A percentile compares a stretch with the other conserved stretches of the same genome.
Conservation (phyloP, 1,284 basidiomycete species). For the Veloboletus limbatus region DNA sequence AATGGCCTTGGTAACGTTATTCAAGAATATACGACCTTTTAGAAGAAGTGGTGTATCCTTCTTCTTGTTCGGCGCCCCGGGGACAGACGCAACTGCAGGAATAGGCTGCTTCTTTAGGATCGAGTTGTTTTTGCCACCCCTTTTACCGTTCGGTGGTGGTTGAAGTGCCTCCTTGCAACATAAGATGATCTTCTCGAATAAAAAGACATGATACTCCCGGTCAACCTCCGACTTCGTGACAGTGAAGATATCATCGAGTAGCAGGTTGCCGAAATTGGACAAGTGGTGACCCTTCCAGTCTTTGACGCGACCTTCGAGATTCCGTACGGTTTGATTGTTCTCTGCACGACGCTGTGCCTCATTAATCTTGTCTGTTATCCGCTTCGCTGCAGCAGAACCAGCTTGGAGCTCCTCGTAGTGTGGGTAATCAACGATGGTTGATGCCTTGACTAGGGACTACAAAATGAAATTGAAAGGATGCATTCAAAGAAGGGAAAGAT, state of each 20-base stretch:
- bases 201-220: slow-evolving; percentile 97
- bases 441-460: slow-evolving; percentile 77
- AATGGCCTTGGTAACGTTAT: slow-evolving; percentile 86
- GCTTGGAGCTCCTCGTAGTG: slow-evolving; percentile 80
- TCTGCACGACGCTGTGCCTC: slow-evolving; percentile 89
- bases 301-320: slow-evolving; percentile 87
- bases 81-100: slow-evolving; percentile 42
- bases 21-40: slow-evolving; percentile 97
- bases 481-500: slow-evolving; percentile 33
- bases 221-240: slow-evolving; percentile 97
- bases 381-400: slow-evolving; percentile 84
- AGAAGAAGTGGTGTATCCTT: slow-evolving; percentile 82
- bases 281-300: slow-evolving; percentile 99
- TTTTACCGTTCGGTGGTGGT: slow-evolving; percentile 51
- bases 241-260: slow-evolving; percentile 92
- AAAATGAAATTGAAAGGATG: not conserved
- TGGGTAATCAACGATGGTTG: slow-evolving; percentile 62
- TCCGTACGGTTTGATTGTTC: slow-evolving; percentile 85
- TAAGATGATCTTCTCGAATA: slow-evolving; percentile 98
- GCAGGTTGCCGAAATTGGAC: slow-evolving; percentile 87
- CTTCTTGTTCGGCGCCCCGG: slow-evolving; percentile 58
- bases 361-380: slow-evolving; percentile 95
- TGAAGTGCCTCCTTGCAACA: slow-evolving; percentile 89
- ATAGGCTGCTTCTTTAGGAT: slow-evolving; percentile 69
- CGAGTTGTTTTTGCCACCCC: slow-evolving; percentile 70